Evolutionary conservation across 371 early-diverging fungal genomes (phyloP), one percentile per base, ranked within the genome.

Genomic region (Dinochytrium kinnereticum): DNA sequence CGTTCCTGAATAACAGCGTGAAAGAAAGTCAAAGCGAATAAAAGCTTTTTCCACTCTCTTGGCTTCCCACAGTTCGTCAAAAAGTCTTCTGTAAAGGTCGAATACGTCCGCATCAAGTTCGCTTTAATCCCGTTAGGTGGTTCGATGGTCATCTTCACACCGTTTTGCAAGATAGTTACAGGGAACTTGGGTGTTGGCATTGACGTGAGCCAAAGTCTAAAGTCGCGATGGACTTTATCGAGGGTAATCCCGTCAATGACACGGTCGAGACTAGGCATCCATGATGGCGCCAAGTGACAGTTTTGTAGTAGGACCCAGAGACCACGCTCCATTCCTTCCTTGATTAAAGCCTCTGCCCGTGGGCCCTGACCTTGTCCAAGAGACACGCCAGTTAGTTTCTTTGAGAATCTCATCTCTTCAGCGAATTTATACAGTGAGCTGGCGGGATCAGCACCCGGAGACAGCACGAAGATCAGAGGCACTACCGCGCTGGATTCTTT

Each of bases 311-410:
- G 61, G 53, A 87, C 76, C 89, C 89, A 88, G 53, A 85, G 68
- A 0, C 88, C 88, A 19, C 85, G 69, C 55, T 87, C 88, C 77
- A 86, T 82, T 24, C 85, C 88, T 37, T 88, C 88, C 28, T 78
- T 80, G 44, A 88, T 85, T 61, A 88, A 68, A 10, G 80, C 82
- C 74, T 88, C 88, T 0, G 88, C 88, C 33, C 80, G 69, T 28
- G 88, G 88, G 2, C 88, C 88, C 69, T 88, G 88, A 21, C 88
- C 88, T 71, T 88, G 87, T 13, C 88, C 88, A 26, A 88, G 78
- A 0, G 87, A 87, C 1, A 88, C 84, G 2, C 87, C 75, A 13
- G 78, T 73, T 21, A 88, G 76, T 72, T 84, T 82, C 73, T 88
- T 87, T 37, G 82, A 79, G 70, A 88, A 85, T 38, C 84, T 71